Conservation (phyloP, 345 rosid genomes). For the Eutrema heterophyllum region DNA sequence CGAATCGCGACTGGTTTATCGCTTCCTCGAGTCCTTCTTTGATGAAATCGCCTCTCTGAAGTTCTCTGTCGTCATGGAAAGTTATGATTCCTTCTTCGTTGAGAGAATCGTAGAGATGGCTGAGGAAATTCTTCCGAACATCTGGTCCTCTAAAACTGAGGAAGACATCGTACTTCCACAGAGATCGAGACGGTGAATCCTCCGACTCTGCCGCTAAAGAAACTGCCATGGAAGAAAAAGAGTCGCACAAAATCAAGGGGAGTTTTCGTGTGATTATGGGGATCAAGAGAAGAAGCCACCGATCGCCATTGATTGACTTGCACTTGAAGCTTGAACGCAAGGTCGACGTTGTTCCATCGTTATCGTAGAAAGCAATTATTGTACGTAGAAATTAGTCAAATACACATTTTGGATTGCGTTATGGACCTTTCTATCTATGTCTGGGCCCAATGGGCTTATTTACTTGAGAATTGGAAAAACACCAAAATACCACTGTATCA, state of each 20-base stretch:
- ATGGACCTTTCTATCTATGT: too few species aligned
- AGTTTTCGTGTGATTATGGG: too few species aligned
- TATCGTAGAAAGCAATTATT: too few species aligned
- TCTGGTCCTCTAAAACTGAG: conserved; percentile 24
- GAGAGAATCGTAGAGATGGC: conserved; percentile 14
- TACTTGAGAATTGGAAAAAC: too few species aligned
- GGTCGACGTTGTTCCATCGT: background rate
- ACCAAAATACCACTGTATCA: too few species aligned
- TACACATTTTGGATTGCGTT: too few species aligned
- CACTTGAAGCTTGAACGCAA: background rate
- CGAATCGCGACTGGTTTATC: conserved; percentile 2
- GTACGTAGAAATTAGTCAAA: too few species aligned
- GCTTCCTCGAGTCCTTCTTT: background rate
- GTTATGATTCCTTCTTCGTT: background rate
- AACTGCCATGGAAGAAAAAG: background rate
- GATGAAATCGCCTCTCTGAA: background rate
- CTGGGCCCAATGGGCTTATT: too few species aligned
- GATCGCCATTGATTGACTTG: too few species aligned
- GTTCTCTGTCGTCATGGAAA: conserved; percentile 5
- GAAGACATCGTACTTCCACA: conserved; percentile 19
- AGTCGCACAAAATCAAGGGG: background rate
- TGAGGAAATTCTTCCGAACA: background rate
- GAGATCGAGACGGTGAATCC: background rate
- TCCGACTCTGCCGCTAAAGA: background rate
- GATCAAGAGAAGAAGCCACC: background rate